These are phyloP conservation scores for Fusarium globosum DNA, from an alignment of 2,329 filamentous ascomycete genomes.

Conservation along the genomic window DNA sequence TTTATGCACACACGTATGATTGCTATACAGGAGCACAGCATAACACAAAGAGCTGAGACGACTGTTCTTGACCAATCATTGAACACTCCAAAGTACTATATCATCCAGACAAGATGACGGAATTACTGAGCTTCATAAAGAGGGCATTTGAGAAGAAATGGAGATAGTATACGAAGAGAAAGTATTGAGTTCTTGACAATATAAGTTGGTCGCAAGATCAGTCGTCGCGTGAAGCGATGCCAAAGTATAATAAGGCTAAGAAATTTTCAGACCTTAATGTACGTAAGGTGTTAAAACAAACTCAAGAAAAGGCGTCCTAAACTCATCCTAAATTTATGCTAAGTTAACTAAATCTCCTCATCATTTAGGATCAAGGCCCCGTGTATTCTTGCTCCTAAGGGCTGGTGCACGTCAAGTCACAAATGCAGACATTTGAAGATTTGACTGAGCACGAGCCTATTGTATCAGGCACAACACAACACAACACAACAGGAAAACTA, in stretches of 20 bases:
- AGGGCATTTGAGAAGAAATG: not conserved
- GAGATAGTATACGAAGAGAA: not conserved
- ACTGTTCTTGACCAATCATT: not conserved
- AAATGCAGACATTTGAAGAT: fast-evolving
- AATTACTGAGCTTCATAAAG: not conserved
- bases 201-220: too few relatives aligned
- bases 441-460: fast-evolving
- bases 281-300: too few relatives aligned
- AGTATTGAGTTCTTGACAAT: not conserved
- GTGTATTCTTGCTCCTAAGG: too few relatives aligned
- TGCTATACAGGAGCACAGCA: not conserved
- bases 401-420: not conserved
- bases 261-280: too few relatives aligned
- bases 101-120: not conserved
- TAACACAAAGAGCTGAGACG: not conserved
- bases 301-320: too few relatives aligned
- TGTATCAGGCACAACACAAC: not conserved
- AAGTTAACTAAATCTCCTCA: too few relatives aligned
- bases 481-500: not conserved
- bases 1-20: not conserved
- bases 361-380: too few relatives aligned
- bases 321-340: too few relatives aligned
- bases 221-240: not conserved
- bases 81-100: too few relatives aligned
- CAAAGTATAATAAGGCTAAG: not conserved